A percentile compares a stretch with the other conserved stretches of the same genome.
phyloP scores from a whole-genome alignment of 495 filamentous ascomycete species.

The Xylaria bambusicola region DNA sequence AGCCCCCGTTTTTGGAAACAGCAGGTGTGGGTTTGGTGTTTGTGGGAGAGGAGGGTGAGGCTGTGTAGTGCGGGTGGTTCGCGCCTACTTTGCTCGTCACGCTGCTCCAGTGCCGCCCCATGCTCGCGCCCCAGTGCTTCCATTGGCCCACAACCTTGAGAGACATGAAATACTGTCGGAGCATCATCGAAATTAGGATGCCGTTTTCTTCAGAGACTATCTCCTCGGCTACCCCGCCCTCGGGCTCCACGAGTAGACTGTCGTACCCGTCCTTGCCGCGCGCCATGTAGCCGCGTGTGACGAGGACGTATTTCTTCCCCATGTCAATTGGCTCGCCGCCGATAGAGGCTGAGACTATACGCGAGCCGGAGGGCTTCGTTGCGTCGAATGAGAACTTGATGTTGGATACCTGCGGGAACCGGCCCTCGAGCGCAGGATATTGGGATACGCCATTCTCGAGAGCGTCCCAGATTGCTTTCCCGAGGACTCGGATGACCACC shows the following conservation, averaged over 20 bases:
- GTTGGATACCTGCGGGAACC: constrained; percentile 80
- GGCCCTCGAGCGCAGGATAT: constrained; percentile 80
- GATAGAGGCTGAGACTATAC: constrained; percentile 65
- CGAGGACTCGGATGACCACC: constrained; percentile 69
- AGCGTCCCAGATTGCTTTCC: constrained; percentile 68
- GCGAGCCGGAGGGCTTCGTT: constrained; percentile 54
- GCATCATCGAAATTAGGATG: constrained; percentile 76
- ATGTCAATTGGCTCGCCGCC: constrained; percentile 59
- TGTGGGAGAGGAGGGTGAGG: constrained; percentile 9
- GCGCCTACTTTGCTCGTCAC: constrained; percentile 59
- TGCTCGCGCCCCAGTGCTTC: constrained; percentile 60
- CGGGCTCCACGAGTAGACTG: constrained; percentile 66
- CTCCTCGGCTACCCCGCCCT: constrained; percentile 73
- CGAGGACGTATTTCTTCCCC: constrained; percentile 63
- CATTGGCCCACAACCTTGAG: constrained; percentile 77
- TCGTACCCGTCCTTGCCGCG: constrained; percentile 84
- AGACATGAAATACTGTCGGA: constrained; percentile 87
- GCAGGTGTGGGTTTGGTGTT: constrained; percentile 28
- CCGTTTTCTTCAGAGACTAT: constrained; percentile 84
- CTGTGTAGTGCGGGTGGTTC: constrained; percentile 40
- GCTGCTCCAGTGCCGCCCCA: constrained; percentile 62
- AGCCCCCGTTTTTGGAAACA: constrained; percentile 34
- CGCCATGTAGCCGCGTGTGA: constrained; percentile 82
- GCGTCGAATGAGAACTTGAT: constrained; percentile 73
- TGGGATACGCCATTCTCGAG: constrained; percentile 80